Evolutionary conservation across 139 green algal species (phyloP), one percentile per base, ranked within the genome.

Genomic region (Chlamydomonas incerta): DNA sequence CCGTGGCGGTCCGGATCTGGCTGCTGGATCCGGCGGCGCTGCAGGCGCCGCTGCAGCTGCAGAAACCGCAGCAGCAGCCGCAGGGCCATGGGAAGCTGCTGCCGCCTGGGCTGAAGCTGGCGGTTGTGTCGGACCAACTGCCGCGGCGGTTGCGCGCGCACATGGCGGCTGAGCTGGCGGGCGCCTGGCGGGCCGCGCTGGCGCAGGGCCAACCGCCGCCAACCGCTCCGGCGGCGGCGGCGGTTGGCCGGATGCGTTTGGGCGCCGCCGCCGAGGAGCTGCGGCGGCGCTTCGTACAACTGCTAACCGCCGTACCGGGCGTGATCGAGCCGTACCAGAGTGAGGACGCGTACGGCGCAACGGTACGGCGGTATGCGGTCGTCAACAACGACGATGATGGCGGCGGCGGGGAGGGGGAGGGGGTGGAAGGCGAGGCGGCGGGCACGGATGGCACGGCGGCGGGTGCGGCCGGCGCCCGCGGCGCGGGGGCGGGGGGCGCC

Each of bases 271-370:
- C 41, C 63, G 10, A 3, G 24, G 23, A 77, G 26, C 35, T 86
- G n/a, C 33, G 34, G 6, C 21, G 34, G 68, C 68, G 66, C 29
- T 92, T 92, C 70, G 55, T 80, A 8, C 17, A 35, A 13, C 70
- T 92, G 9, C 62, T 92, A 17, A 82, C 41, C 20, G 52, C 69
- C 37, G 37, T 91, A 20, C 87, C 87, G 33, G 50, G 89, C 28
- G 52, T 86, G 17, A 21, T 92, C 46, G 89, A 92, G 83, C 57
- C 82, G 24, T 92, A 92, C 50, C 71, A 90, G 68, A 67, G 71
- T 1, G 67, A 85, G 57, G 81, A 92, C 62, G 41, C 72, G 58
- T 70, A 67, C 17, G 89, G 89, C 13, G 87, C 87, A n/a, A 91
- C 89, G 15, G 77, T 91, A 21, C 73, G 89, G 72, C 83, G 89